Conservation (phyloP, 306 rosid genomes). For the Ammopiptanthus mongolicus region DNA sequence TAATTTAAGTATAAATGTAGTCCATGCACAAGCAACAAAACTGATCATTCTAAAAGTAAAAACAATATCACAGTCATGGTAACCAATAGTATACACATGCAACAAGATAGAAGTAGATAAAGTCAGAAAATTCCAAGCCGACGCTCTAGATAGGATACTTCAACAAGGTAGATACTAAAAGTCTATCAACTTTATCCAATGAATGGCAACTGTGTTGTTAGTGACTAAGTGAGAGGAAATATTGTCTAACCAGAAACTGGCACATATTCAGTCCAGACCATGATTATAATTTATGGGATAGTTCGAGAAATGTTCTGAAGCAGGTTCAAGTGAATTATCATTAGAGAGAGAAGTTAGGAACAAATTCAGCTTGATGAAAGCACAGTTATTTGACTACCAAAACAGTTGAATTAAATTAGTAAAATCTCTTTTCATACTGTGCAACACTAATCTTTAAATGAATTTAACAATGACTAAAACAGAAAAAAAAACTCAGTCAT, state of each 20-base stretch:
- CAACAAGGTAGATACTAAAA: neutral
- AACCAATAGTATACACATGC: neutral
- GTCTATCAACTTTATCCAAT: constrained; percentile 4
- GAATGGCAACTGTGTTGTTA: neutral
- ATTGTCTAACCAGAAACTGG: neutral
- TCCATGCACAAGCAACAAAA: neutral
- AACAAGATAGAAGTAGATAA: neutral
- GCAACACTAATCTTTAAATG: neutral
- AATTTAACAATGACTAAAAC: constrained; percentile 13
- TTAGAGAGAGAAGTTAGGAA: neutral
- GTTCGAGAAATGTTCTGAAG: constrained; percentile 1
- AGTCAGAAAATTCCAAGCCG: neutral
- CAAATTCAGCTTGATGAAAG: neutral
- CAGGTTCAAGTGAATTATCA: neutral
- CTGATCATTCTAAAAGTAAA: neutral
- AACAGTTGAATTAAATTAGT: constrained; percentile 1
- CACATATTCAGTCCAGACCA: neutral
- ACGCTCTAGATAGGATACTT: neutral
- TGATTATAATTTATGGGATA: neutral
- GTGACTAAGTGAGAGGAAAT: neutral
- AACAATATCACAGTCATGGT: neutral
- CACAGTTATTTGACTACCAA: neutral
- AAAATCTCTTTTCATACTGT: neutral
- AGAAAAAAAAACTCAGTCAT: neutral
- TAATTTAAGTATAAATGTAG: neutral